Base-by-base conservation (phyloP, 306 rosid genomes). In the Dryas octopetala region DNA sequence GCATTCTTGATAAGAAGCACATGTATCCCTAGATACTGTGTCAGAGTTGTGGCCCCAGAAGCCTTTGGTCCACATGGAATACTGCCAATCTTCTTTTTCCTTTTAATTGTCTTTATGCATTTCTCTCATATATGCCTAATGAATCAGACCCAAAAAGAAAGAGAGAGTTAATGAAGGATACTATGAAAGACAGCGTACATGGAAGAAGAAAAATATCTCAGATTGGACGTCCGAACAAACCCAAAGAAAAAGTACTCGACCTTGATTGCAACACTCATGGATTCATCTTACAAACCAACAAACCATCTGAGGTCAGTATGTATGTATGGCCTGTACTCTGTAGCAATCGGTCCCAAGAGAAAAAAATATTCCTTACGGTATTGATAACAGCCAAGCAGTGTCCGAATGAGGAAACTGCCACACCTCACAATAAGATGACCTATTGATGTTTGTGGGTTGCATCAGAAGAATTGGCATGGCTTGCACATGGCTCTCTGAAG, bases 401-500 rank as follows among this genome's bases (percentile, higher is more conserved):
- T 66, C 64, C 62, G 47, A 4, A 15, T 32, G 28, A 52, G 64
- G 67, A 54, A 63, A 54, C 66, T 23, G 55, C 74, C 74, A 38
- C 79, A 68, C 59, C 52, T 60, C 67, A 38, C 53, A 51, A 12
- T 60, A 66, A 38, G 69, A 58, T 52, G 60, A 53, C 48, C 79
- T 32, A 38, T 19, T 4, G 28, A 10, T 74, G 79, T 79, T 52
- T 55, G 48, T 75, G 47, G 47, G 84, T 75, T 74, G 19, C 69
- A 62, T 75, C 74, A 47, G 23, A 63, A 63, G 15, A 40, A 51
- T 73, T 38, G 73, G 74, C 77, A 54, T 54, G 71, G 57, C 44
- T 70, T 80, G 84, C 80, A 80, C 77, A 80, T 70, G 84, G 74
- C 59, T 76, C 28, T 59, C 14, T 44, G 38, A 23, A 23, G 16